Conservation (phyloP, 2,329 filamentous ascomycete genomes). For the Aureobasidium melanogenum region DNA sequence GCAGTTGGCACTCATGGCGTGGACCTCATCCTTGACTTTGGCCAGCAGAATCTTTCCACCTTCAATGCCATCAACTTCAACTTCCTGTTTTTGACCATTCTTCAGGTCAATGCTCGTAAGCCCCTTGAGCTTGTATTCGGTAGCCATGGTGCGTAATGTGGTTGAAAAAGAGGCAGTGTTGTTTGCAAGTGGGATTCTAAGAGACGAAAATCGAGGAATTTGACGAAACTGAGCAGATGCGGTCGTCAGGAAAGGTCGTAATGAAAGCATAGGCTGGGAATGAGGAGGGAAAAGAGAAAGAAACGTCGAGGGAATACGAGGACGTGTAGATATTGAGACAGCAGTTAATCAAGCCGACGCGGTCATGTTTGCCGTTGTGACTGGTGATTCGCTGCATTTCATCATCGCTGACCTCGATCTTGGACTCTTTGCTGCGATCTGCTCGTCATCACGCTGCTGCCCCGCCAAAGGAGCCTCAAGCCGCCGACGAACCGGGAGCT, state of each 20-base stretch:
- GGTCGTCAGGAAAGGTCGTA: constrained; percentile 11
- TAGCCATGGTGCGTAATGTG: constrained; percentile 31
- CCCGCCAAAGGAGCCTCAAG: neutral
- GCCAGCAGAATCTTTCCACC: constrained; percentile 78
- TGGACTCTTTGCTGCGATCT: neutral
- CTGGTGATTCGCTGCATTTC: constrained; percentile 7
- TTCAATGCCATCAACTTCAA: constrained; percentile 81
- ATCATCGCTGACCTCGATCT: neutral
- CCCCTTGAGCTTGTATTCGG: constrained; percentile 59
- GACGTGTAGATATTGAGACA: neutral
- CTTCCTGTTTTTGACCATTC: constrained; percentile 77
- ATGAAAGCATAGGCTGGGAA: constrained; percentile 8
- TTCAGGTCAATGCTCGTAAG: constrained; percentile 65
- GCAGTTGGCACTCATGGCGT: constrained; percentile 76
- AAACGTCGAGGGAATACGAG: neutral
- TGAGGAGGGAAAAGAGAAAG: neutral
- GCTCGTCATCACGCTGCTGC: constrained; percentile 1
- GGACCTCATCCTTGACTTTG: constrained; percentile 65
- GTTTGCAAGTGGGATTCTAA: neutral
- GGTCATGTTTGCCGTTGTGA: neutral
- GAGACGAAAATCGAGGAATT: neutral
- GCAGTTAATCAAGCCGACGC: neutral
- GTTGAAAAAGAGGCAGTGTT: constrained; percentile 16
- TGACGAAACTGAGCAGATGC: constrained; percentile 7
- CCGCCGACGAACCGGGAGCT: neutral